Evolutionary conservation across 2,329 filamentous ascomycete genomes (phyloP).

Genomic region (Aspergillus sp.): DNA sequence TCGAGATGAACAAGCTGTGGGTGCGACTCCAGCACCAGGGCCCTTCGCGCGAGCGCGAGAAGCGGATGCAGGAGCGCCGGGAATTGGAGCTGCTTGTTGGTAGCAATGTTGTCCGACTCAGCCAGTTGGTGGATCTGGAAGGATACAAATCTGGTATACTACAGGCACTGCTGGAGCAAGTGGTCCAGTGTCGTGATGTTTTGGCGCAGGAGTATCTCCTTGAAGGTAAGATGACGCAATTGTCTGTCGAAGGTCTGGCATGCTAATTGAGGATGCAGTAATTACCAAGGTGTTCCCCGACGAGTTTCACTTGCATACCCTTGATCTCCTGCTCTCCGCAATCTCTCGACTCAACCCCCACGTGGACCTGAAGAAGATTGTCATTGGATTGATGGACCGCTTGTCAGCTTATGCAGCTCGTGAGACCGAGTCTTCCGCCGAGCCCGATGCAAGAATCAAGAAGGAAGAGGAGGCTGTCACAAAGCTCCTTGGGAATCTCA

Average conservation of each 20-base stretch:
- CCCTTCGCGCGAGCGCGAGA: slow-evolving; percentile 89
- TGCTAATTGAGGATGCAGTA: slow-evolving; percentile 54
- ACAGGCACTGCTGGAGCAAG: slow-evolving; percentile 87
- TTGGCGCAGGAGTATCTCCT: slow-evolving; percentile 95
- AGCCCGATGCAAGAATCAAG: slow-evolving; percentile 72
- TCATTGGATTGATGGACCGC: slow-evolving; percentile 96
- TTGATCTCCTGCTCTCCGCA: slow-evolving; percentile 91
- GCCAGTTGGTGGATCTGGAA: slow-evolving; percentile 92
- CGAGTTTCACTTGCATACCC: slow-evolving; percentile 94
- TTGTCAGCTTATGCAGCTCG: slow-evolving; percentile 92
- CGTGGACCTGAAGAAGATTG: slow-evolving; percentile 96
- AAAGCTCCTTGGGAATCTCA: slow-evolving; percentile 75
- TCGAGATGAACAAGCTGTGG: slow-evolving; percentile 99
- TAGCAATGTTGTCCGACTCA: slow-evolving; percentile 92
- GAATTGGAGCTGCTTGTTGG: slow-evolving; percentile 94
- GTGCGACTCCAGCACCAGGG: slow-evolving; percentile 96
- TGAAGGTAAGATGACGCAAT: slow-evolving; percentile 58
- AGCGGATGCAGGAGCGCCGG: slow-evolving; percentile 89
- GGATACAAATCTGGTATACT: slow-evolving; percentile 91
- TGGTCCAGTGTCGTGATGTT: slow-evolving; percentile 96
- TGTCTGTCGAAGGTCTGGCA: background rate
- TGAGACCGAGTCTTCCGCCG: slow-evolving; percentile 71
- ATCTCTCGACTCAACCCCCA: slow-evolving; percentile 92
- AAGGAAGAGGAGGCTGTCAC: slow-evolving; percentile 81
- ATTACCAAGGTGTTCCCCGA: slow-evolving; percentile 99